A percentile compares a stretch with the other conserved stretches of the same genome.
Evolutionary conservation across 1,139 yeast genomes (phyloP).

Genomic region (Blastobotrys niveus): DNA sequence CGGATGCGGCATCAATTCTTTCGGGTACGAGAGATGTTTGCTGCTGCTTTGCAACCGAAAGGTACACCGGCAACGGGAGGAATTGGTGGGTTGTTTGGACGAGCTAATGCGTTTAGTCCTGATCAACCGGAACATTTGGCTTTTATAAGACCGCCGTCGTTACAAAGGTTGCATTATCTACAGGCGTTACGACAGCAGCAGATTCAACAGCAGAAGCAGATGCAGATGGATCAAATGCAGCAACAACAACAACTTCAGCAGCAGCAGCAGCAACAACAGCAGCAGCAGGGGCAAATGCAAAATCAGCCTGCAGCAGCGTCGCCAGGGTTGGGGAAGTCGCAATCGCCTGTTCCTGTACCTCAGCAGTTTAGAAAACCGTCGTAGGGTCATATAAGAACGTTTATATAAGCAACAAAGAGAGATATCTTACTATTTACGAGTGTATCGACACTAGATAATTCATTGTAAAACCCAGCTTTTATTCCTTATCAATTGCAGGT

Average conservation of each 20-base stretch:
- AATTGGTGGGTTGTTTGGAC: constrained; percentile 32
- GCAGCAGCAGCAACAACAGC: constrained; percentile 19
- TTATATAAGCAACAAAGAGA: too few species aligned
- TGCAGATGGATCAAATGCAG: constrained; percentile 30
- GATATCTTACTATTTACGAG: too few species aligned
- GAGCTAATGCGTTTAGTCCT: constrained; percentile 33
- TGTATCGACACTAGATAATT: too few species aligned
- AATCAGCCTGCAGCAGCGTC: too few species aligned
- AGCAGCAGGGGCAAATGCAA: too few species aligned
- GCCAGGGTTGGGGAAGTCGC: too few species aligned
- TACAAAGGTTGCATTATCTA: constrained; percentile 27
- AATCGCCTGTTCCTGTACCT: too few species aligned
- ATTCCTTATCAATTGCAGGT: too few species aligned
- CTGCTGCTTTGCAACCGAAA: constrained; percentile 32
- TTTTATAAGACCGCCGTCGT: constrained; percentile 35
- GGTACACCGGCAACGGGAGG: constrained; percentile 23
- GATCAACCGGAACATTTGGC: constrained; percentile 29
- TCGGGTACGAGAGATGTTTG: constrained; percentile 57
- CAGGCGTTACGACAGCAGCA: constrained; percentile 23
- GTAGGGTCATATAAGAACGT: too few species aligned
- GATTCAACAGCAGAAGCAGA: constrained; percentile 29
- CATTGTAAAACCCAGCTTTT: too few species aligned
- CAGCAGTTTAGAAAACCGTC: too few species aligned
- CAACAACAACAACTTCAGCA: constrained; percentile 25
- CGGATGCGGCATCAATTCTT: constrained; percentile 66